Evolutionary conservation across 2,329 filamentous ascomycete genomes (phyloP).

Genomic region (Kalmusia sp.): DNA sequence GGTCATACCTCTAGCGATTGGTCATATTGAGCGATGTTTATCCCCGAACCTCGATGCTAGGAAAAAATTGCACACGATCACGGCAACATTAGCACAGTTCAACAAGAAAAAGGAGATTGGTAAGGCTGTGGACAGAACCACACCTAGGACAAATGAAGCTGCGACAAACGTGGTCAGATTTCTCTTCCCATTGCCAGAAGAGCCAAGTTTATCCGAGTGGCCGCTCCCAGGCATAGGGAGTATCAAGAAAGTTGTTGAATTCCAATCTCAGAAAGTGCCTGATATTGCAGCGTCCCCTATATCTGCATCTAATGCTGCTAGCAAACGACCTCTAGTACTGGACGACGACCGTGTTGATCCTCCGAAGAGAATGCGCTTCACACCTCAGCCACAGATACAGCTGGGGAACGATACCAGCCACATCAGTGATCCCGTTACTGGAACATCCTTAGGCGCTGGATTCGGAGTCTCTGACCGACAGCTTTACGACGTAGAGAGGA

Average conservation of each 20-base stretch:
- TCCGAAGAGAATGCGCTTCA: conserved; percentile 44
- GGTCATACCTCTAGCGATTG: conserved; percentile 50
- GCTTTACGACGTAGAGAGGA: too few species aligned
- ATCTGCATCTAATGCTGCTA: conserved; percentile 18
- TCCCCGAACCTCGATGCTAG: conserved; percentile 19
- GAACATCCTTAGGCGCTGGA: too few species aligned
- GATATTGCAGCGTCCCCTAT: conserved; percentile 17
- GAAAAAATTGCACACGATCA: conserved; percentile 42
- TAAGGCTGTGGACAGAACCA: conserved; percentile 38
- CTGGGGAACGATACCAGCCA: conserved; percentile 42
- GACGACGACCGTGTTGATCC: conserved; percentile 33
- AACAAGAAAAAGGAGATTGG: conserved; percentile 33
- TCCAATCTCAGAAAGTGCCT: conserved; percentile 34
- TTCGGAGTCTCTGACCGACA: too few species aligned
- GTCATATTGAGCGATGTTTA: conserved; percentile 54
- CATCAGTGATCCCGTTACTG: conserved; percentile 51
- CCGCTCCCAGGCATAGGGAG: conserved; percentile 40
- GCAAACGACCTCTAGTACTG: conserved; percentile 37
- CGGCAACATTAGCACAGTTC: conserved; percentile 46
- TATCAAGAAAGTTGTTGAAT: conserved; percentile 38
- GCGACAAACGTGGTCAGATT: conserved; percentile 36
- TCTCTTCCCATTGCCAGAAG: conserved; percentile 20
- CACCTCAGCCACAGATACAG: conserved; percentile 31
- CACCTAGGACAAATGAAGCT: conserved; percentile 28
- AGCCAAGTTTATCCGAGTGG: conserved; percentile 25